phyloP scores from a whole-genome alignment of 1,284 basidiomycete species.

The Rhodotorula sp. region DNA sequence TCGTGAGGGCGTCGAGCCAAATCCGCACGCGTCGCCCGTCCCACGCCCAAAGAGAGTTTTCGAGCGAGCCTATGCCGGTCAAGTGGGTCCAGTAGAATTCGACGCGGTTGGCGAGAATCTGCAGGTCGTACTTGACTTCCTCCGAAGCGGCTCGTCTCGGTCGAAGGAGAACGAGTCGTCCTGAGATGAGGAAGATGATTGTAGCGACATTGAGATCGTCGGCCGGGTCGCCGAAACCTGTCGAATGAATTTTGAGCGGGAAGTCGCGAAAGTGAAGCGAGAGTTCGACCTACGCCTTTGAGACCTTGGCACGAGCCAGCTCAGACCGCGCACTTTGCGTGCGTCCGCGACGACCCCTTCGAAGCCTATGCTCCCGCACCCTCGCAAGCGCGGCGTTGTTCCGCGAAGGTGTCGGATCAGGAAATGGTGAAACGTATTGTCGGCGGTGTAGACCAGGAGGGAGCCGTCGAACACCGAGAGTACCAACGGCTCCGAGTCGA shows the following conservation, averaged over 20 bases:
- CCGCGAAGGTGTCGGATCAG: slow-evolving; percentile 81
- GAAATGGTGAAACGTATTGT: slow-evolving; percentile 92
- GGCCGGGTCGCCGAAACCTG: slow-evolving; percentile 88
- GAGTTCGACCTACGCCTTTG: slow-evolving; percentile 72
- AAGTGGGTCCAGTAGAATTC: slow-evolving; percentile 99
- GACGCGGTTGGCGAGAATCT: slow-evolving; percentile 90
- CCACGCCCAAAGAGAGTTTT: slow-evolving; percentile 97
- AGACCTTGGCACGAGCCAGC: slow-evolving; percentile 92
- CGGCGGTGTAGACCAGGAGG: slow-evolving; percentile 92
- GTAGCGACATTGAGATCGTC: slow-evolving; percentile 92
- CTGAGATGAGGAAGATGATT: slow-evolving; percentile 93
- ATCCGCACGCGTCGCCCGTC: slow-evolving; percentile 85
- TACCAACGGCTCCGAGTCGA: slow-evolving; percentile 84
- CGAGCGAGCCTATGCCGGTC: slow-evolving; percentile 82
- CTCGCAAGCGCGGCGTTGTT: slow-evolving; percentile 70
- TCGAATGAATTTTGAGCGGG: neutral
- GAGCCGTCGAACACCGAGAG: slow-evolving; percentile 93
- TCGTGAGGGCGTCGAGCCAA: slow-evolving; percentile 91
- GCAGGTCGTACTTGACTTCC: slow-evolving; percentile 96
- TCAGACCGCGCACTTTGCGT: slow-evolving; percentile 79
- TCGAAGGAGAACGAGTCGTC: slow-evolving; percentile 78
- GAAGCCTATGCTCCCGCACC: slow-evolving; percentile 94
- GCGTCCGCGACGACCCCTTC: slow-evolving; percentile 85
- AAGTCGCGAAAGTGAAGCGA: neutral
- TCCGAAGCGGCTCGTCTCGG: slow-evolving; percentile 58